Conservation (phyloP, 768 basidiomycete genomes). For the Butyriboletus loyo region DNA sequence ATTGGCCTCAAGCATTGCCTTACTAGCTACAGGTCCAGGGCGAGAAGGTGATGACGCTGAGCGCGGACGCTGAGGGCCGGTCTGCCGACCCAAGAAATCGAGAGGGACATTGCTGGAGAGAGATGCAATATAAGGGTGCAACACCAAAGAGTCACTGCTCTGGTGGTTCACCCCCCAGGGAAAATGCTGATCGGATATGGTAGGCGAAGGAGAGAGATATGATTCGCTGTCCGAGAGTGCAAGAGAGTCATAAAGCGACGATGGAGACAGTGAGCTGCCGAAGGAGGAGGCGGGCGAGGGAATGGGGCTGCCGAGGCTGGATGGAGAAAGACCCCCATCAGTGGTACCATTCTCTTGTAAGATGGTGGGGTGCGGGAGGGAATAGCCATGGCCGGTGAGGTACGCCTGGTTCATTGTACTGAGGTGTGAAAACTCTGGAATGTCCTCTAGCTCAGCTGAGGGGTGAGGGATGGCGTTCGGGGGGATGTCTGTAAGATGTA, state of each 20-base stretch:
- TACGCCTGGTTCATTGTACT: not conserved
- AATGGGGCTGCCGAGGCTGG: constrained; percentile 11
- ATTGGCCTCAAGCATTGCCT: constrained; percentile 33
- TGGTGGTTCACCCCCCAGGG: constrained; percentile 1
- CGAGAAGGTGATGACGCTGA: constrained; percentile 14
- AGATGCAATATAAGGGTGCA: not conserved
- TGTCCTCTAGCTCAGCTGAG: constrained; percentile 14
- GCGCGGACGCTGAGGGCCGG: constrained; percentile 15
- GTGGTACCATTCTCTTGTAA: constrained; percentile 5
- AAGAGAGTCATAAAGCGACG: constrained; percentile 5
- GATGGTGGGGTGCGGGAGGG: constrained; percentile 13
- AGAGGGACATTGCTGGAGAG: not conserved
- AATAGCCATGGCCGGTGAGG: constrained; percentile 5
- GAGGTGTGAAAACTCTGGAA: constrained; percentile 19
- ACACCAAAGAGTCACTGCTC: constrained; percentile 9
- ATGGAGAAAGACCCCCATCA: constrained; percentile 9
- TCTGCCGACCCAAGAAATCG: not conserved
- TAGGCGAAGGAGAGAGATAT: constrained; percentile 16
- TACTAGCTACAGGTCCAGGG: constrained; percentile 27
- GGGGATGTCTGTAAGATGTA: not conserved
- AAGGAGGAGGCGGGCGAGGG: constrained; percentile 29
- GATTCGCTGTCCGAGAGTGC: constrained; percentile 23
- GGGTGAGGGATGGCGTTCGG: not conserved
- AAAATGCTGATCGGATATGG: constrained; percentile 6
- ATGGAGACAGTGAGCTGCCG: constrained; percentile 23